phyloP scores from a whole-genome alignment of 2,329 filamentous ascomycete genomes.

The Helotiales sp. region DNA sequence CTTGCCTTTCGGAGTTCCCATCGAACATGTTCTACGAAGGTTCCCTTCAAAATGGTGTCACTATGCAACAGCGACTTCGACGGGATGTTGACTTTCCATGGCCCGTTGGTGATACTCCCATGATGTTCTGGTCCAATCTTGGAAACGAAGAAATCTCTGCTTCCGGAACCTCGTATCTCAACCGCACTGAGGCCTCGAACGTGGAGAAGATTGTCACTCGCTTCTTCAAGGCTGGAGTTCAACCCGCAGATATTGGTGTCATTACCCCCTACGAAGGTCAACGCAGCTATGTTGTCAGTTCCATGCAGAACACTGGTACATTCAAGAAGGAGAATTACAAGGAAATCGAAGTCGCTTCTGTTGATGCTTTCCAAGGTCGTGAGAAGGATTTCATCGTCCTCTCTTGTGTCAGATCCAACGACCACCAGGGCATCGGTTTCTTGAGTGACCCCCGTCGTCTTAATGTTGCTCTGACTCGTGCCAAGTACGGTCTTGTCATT shows the following conservation, averaged over 20 bases:
- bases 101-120: slow-evolving; percentile 90
- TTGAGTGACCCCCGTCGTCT: slow-evolving; percentile 95
- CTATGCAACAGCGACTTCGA: slow-evolving; percentile 83
- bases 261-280: slow-evolving; percentile 99
- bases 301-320: slow-evolving; percentile 97
- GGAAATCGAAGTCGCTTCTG: slow-evolving; percentile 96
- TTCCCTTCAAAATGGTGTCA: slow-evolving; percentile 94
- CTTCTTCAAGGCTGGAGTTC: slow-evolving; percentile 99
- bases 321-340: slow-evolving; percentile 99
- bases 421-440: slow-evolving; percentile 99
- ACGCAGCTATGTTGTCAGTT: slow-evolving; percentile 96
- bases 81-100: slow-evolving; percentile 97
- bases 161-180: slow-evolving; percentile 96
- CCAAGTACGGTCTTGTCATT: slow-evolving; percentile 95
- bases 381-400: slow-evolving; percentile 99
- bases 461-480: slow-evolving; percentile 95
- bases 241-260: slow-evolving; percentile 90
- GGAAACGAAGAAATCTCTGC: slow-evolving; percentile 98
- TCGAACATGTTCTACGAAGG: slow-evolving; percentile 99
- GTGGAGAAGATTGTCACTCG: slow-evolving; percentile 98
- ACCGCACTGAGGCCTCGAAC: slow-evolving; percentile 94
- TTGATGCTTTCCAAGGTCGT: slow-evolving; percentile 97
- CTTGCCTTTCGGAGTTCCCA: slow-evolving; percentile 93
- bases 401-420: slow-evolving; percentile 97
- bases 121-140: slow-evolving; percentile 99